Percentiles rank a stretch among this genome's conserved stretches.
These are phyloP conservation scores for Pythium brassicae DNA, from an alignment of 352 stramenopile genomes.

Conservation along the genomic window DNA sequence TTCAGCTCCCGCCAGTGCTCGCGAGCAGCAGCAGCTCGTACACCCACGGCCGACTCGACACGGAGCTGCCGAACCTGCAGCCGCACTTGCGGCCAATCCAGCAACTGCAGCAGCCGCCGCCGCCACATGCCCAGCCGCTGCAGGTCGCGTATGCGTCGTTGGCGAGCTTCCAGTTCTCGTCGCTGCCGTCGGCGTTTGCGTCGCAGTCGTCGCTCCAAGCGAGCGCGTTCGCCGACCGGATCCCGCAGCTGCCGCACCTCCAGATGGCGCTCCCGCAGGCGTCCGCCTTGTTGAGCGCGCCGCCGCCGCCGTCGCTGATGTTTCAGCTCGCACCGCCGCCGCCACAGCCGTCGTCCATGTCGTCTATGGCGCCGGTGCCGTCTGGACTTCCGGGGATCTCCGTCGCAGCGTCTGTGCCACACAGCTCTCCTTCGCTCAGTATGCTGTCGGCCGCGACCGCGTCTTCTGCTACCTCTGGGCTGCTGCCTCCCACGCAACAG, in stretches of 20 bases:
- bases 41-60: conserved; percentile 3
- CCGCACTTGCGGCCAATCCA: conserved; percentile 18
- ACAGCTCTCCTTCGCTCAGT: conserved; percentile 16
- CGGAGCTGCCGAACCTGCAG: conserved; percentile 19
- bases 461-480: not conserved
- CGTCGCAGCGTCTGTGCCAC: conserved; percentile 16
- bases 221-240: conserved; percentile 20
- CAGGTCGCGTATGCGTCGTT: conserved; percentile 5
- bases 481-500: not conserved
- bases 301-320: conserved; percentile 27
- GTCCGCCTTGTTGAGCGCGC: conserved; percentile 34
- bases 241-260: conserved; percentile 44
- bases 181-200: conserved; percentile 18
- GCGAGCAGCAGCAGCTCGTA: conserved; percentile 7
- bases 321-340: conserved; percentile 12
- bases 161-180: conserved; percentile 29
- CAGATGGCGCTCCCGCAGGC: conserved; percentile 44
- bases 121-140: conserved; percentile 1
- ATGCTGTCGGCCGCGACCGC: conserved; percentile 19
- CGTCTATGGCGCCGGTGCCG: not conserved
- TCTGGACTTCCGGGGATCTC: conserved; percentile 16
- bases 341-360: not conserved
- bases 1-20: conserved; percentile 10
- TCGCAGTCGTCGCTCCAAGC: no score
- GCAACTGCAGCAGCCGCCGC: conserved; percentile 3